Evolutionary conservation across 805 yeast species (phyloP), one percentile per base, ranked within the genome.

Genomic region (Isabelozyma rhagii): DNA sequence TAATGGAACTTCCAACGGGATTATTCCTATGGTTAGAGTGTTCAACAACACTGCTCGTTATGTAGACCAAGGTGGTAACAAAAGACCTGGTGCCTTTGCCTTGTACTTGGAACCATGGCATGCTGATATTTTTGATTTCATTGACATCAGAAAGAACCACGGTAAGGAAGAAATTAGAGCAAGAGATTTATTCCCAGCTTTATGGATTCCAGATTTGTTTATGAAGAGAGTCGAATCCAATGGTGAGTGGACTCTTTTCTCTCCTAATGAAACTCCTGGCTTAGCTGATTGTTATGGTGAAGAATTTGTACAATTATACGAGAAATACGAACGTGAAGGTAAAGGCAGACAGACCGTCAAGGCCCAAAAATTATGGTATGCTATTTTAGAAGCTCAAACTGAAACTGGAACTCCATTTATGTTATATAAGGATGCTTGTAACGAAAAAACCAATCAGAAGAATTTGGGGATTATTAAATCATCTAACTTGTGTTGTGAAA

Each of bases 391-490:
- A 62, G 81, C 84, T 21, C 85, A 81, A 65, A 81, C 85, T 44
- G 85, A 81, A 66, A 81, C 85, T 34, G 85, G 85, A 62, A 80
- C 83, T 45, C 85, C 85, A 43, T 81, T 80, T 69, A 80, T 81
- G 84, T 69, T 81, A 57, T 81, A 81, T 70, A 81, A 81, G 65
- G 85, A 81, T 67, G 81, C 85, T 11, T 81, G 85, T 67, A 81
- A 81, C 68, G 57, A 65, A 56, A 81, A 81, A 67, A 70, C 84
- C 48, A 81, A 81, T 68, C 85, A 81, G 65, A 75, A 80, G 75
- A 81, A 81, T 64, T 71, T 81, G 63, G 85, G 85, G 59, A 66
- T 74, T 40, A 81, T 81, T 63, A 81, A 81, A 62, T 80, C 84
- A 6, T 81, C 85, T 39, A 81, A 81, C 64, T 77, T 81, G 66